Evolutionary conservation across 371 early-diverging fungal genomes (phyloP), one percentile per base, ranked within the genome.

Genomic region (Apophysomyces trapeziformis): DNA sequence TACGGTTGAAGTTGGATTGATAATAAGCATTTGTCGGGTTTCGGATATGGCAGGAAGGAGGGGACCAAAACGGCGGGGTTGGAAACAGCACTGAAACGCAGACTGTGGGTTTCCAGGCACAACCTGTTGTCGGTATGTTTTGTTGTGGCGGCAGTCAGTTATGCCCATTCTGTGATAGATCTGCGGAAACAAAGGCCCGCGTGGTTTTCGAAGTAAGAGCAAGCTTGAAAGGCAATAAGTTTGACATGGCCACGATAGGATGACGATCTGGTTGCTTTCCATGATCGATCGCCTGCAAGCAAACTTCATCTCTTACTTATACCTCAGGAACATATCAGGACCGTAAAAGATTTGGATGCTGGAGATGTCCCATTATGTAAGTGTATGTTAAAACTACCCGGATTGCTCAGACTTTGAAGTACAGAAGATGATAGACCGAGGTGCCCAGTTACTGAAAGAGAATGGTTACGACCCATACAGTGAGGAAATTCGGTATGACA

Each of bases 201-300:
- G 54, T 50, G 4, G 35, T 50, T 50, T 50, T 50, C 16, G 54
- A 50, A 50, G 54, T 50, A 50, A 50, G 54, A n/a, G 9, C 11
- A 18, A 18, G n/a, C 54, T 21, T 21, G 35, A 18, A 7, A 21
- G 16, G 21, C 54, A 21, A 18, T 7, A 50, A 21, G 5, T 9
- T 18, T 50, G 21, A 14, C 9, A 21, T 5, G 21, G 21, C 32
- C 5, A 50, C n/a, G 41, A 45, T 66, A 86, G 83, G 84, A 86
- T 59, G 80, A 80, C 41, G 70, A 79, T 21, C 63, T 83, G 46
- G 68, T 86, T 32, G 88, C 85, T 4, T 87, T 89, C 68, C 74
- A 78, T 43, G 90, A 89, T 73, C 83, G 85, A n/a, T 76, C 79
- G 14, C 88, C 90, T 12, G 76, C 78, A 13, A 85, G 85, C 11